A percentile compares a stretch with the other conserved stretches of the same genome.
Evolutionary conservation across 2,329 filamentous ascomycete species (phyloP).

Genomic region (Ophiostoma piceae): DNA sequence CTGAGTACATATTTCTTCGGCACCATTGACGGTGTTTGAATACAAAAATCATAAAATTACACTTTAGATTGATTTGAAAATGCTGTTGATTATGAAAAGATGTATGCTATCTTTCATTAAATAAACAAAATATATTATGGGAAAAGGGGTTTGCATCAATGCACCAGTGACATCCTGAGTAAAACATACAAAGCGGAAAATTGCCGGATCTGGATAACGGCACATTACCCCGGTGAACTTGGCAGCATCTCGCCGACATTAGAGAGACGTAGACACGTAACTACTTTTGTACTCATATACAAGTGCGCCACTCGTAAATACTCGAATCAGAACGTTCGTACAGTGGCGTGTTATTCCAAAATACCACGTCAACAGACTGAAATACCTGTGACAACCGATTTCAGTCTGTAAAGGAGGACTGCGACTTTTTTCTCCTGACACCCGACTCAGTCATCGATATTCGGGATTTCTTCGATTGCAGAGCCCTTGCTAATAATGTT

Average conservation of each 20-base stretch:
- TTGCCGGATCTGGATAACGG: neutral
- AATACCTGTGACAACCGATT: neutral
- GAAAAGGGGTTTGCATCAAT: neutral
- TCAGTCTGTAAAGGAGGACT: conserved; percentile 5
- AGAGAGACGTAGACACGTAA: neutral
- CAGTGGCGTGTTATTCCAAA: neutral
- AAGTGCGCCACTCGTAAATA: neutral
- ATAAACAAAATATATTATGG: neutral
- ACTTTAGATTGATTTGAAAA: neutral
- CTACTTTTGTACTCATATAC: neutral
- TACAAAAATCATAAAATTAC: neutral
- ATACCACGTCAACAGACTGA: neutral
- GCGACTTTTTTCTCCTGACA: neutral
- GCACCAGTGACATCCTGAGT: neutral
- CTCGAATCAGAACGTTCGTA: neutral
- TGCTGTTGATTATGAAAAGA: neutral
- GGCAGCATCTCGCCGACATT: neutral
- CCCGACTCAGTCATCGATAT: neutral
- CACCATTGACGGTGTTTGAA: neutral
- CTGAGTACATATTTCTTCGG: neutral
- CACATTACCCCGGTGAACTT: neutral
- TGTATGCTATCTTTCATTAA: neutral
- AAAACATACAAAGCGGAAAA: neutral
- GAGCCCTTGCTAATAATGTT: conserved; percentile 16
- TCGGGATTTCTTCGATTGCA: neutral